These are phyloP conservation scores for Claviceps spartinae DNA, from an alignment of 2,329 filamentous ascomycete genomes.

Conservation along the genomic window DNA sequence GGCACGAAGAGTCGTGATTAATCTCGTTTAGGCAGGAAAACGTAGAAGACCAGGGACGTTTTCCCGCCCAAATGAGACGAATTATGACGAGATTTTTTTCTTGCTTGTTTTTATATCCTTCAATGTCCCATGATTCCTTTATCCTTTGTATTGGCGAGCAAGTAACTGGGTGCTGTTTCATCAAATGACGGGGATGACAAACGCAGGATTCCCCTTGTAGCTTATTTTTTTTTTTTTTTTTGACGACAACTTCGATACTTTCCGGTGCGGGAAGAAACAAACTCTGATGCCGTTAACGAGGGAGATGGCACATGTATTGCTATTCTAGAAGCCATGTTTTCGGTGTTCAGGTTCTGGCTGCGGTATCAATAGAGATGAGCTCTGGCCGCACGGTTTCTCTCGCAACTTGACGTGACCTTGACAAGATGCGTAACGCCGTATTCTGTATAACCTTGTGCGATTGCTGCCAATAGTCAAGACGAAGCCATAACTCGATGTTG, in stretches of 20 bases:
- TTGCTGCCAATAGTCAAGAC: neutral
- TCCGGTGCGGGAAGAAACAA: neutral
- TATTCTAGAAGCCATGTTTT: slow-evolving; percentile 1
- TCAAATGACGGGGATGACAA: slow-evolving; percentile 13
- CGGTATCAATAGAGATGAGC: neutral
- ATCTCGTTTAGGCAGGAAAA: too few relatives aligned
- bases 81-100: slow-evolving; percentile 23
- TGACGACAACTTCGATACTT: slow-evolving; percentile 17
- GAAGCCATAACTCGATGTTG: too few relatives aligned
- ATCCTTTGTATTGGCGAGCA: slow-evolving; percentile 5
- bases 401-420: too few relatives aligned
- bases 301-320: neutral
- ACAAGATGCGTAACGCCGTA: too few relatives aligned
- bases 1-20: too few relatives aligned
- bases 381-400: neutral
- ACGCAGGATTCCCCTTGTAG: slow-evolving; percentile 12
- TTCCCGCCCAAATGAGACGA: slow-evolving; percentile 18
- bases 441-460: too few relatives aligned
- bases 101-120: slow-evolving; percentile 16
- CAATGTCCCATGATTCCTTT: slow-evolving; percentile 23
- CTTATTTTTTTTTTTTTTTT: slow-evolving; percentile 7
- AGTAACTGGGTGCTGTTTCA: neutral
- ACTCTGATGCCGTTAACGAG: neutral
- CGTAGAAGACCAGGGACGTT: slow-evolving; percentile 13
- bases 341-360: neutral